phyloP scores from a whole-genome alignment of 345 rosid genomes.

The Populus simonii region DNA sequence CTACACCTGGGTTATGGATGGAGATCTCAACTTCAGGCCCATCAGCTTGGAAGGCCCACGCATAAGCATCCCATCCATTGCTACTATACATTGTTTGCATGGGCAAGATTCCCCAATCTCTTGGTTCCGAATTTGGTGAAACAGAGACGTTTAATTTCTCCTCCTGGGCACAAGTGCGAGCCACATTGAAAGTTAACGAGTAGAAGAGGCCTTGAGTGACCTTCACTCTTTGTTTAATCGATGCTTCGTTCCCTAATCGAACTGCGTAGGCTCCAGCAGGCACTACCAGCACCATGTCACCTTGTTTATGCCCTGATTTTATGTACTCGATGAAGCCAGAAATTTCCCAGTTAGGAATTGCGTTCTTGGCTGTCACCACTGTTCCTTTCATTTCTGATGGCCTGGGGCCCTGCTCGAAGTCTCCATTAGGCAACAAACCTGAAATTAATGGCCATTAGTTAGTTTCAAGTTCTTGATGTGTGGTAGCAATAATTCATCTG shows the following conservation, averaged over 20 bases:
- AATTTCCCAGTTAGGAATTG: constrained; percentile 69
- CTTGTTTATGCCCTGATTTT: constrained; percentile 81
- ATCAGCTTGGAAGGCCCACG: constrained; percentile 73
- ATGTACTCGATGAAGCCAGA: constrained; percentile 86
- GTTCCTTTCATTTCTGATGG: constrained; percentile 60
- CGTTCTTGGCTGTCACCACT: constrained; percentile 38
- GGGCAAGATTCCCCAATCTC: constrained; percentile 64
- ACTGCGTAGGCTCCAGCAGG: constrained; percentile 70
- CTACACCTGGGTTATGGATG: constrained; percentile 70
- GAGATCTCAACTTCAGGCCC: constrained; percentile 37
- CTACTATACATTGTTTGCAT: constrained; percentile 85
- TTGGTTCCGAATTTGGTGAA: constrained; percentile 35
- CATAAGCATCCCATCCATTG: constrained; percentile 78
- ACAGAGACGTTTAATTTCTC: constrained; percentile 71
- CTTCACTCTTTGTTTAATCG: constrained; percentile 56
- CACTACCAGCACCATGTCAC: constrained; percentile 76
- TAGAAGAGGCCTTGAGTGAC: constrained; percentile 46
- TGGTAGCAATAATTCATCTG: too few species aligned
- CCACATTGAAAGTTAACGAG: constrained; percentile 67
- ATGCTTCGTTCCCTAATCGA: constrained; percentile 76
- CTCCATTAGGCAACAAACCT: constrained; percentile 82
- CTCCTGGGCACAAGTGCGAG: constrained; percentile 83
- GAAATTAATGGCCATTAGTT: constrained; percentile 8
- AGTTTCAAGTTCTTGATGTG: not conserved
- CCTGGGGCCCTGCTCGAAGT: constrained; percentile 74